Conservation (phyloP, 1,284 basidiomycete species). For the Leccinum olivaceoglutinosum region DNA sequence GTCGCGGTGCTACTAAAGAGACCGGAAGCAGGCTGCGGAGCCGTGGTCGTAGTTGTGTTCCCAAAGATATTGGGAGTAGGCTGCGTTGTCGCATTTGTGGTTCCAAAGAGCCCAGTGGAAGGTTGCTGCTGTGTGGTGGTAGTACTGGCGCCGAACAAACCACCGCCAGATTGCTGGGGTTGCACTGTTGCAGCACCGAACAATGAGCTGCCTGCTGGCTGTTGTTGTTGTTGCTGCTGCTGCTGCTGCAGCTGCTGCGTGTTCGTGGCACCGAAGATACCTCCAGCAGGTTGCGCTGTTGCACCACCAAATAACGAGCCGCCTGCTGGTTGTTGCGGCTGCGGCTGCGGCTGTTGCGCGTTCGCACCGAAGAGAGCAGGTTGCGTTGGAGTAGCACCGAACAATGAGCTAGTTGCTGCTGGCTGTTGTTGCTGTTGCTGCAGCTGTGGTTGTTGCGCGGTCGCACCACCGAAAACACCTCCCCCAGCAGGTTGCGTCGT, state of each 20-base stretch:
- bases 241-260: constrained; percentile 15
- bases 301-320: constrained; percentile 12
- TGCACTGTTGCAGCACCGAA: constrained; percentile 14
- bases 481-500: constrained; percentile 17
- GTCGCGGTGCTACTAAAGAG: constrained; percentile 13
- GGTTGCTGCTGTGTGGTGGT: constrained; percentile 15
- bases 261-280: constrained; percentile 20
- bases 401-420: constrained; percentile 14
- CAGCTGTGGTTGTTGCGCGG: constrained; percentile 15
- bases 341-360: constrained; percentile 15
- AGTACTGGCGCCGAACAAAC: constrained; percentile 21
- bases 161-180: constrained; percentile 18
- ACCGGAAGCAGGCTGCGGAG: constrained; percentile 15
- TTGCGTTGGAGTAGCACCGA: constrained; percentile 13
- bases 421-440: constrained; percentile 9
- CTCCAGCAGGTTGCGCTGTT: constrained; percentile 14
- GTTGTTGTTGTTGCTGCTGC: neutral
- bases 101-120: constrained; percentile 16
- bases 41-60: constrained; percentile 7
- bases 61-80: constrained; percentile 16
- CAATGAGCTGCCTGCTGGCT: constrained; percentile 12
- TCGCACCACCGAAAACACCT: constrained; percentile 20
- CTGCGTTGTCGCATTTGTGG: constrained; percentile 17
- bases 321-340: constrained; percentile 17
- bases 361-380: constrained; percentile 21